Evolutionary conservation across 2,329 filamentous ascomycete species (phyloP).

Genomic region (Colletotrichum cuscutae): DNA sequence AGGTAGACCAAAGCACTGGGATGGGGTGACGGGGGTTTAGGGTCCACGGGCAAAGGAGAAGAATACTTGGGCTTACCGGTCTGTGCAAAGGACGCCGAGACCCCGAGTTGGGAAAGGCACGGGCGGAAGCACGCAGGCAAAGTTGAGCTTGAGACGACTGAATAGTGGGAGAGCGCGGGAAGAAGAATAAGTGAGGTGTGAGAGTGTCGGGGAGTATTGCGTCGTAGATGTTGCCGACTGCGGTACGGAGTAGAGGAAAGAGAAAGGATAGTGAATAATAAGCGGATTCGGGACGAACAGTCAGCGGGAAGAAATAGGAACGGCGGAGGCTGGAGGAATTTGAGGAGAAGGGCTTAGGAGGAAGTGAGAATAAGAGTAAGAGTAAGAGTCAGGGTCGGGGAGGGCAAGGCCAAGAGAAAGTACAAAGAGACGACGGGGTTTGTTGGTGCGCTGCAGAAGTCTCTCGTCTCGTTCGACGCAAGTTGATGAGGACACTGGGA

Average conservation of each 20-base stretch:
- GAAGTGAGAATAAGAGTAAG: neutral
- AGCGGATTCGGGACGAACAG: neutral
- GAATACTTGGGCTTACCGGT: neutral
- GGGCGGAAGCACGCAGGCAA: neutral
- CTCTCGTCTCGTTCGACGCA: neutral
- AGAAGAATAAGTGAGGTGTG: no score
- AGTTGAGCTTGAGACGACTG: neutral
- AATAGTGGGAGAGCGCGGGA: neutral
- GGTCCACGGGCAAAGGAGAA: neutral
- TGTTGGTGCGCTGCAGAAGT: constrained; percentile 19
- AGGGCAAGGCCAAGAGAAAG: neutral
- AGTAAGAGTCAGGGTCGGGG: neutral
- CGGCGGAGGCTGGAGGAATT: neutral
- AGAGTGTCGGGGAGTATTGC: neutral
- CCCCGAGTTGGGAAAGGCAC: neutral
- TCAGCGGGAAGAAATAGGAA: neutral
- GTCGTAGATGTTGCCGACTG: neutral
- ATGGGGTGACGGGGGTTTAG: neutral
- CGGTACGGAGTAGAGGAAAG: neutral
- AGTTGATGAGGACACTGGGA: neutral
- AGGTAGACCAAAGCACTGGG: neutral
- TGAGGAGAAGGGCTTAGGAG: neutral
- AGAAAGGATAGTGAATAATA: neutral
- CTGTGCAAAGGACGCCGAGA: neutral
- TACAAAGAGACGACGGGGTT: neutral